phyloP scores from a whole-genome alignment of 805 yeast genomes.

The Candida hungchunana region DNA sequence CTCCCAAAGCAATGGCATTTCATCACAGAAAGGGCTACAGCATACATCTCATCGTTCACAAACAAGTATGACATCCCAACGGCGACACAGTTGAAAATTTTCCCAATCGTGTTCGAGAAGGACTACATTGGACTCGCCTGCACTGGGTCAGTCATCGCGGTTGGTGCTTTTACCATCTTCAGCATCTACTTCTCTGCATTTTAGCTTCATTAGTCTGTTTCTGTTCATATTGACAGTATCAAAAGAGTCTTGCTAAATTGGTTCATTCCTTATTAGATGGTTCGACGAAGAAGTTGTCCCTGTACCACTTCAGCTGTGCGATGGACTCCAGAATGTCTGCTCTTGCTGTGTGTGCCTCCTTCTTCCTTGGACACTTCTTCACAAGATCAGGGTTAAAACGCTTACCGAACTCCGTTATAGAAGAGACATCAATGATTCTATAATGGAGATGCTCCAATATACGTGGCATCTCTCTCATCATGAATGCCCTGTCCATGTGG shows the following conservation, averaged over 20 bases:
- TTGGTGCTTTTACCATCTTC: constrained; percentile 19
- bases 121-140: constrained; percentile 13
- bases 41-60: not conserved
- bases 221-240: no score
- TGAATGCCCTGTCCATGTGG: constrained; percentile 85
- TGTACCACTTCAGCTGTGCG: constrained; percentile 73
- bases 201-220: no score
- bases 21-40: constrained; percentile 5
- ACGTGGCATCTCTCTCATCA: constrained; percentile 78
- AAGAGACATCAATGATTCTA: constrained; percentile 86
- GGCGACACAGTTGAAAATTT: constrained; percentile 13
- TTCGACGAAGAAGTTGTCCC: constrained; percentile 52
- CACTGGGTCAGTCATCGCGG: constrained; percentile 7
- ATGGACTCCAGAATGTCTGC: constrained; percentile 89
- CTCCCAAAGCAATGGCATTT: constrained; percentile 28
- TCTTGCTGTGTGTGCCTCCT: constrained; percentile 77
- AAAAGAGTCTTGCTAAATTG: no score
- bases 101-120: constrained; percentile 2
- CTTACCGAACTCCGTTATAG: constrained; percentile 71
- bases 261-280: no score
- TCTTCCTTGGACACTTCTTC: constrained; percentile 56
- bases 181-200: constrained; percentile 21
- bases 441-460: constrained; percentile 53
- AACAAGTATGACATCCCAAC: constrained; percentile 18
- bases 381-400: constrained; percentile 72